Base-by-base conservation (phyloP, 176 grass and related monocot species). In the Aegilops sharonensis region DNA sequence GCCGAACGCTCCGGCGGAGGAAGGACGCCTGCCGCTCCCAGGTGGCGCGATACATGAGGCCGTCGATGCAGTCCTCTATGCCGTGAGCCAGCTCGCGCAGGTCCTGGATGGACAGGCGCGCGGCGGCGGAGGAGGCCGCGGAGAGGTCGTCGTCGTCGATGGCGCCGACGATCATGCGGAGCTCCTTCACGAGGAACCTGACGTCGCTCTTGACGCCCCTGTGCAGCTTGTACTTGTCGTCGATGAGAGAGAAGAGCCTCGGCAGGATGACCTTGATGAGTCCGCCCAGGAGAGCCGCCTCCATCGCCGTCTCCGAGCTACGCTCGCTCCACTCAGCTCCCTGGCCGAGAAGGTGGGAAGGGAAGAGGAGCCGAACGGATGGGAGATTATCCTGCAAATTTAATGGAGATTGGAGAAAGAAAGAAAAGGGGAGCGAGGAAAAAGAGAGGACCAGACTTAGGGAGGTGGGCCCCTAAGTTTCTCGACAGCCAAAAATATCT, bases 21-120 rank as follows among this genome's bases (percentile, higher is more conserved):
- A 32, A 20, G 14, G 47, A 54, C 43, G 73, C 27, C 8, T 31
- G 14, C 48, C 11, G 74, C 48, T 34, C 9, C 47, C 42, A 5
- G 15, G 4, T 18, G 15, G 29, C 48, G 47, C 48, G 47, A 9
- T 77, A 77, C 15, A 32, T 21, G 74, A 77, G 9, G 47, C 25
- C 9, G 17, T 77, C 74, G 15, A 77, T 34, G 74, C 74, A 77
- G 74, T 77, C 74, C 17, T 77, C 74, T 31, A 77, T 77, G 47
- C 1, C 27, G 9, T 77, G 74, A 4, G 72, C 72, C 43, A 75
- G 23, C 45, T 50, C 72, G 14, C 72, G 24, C 14, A 77, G 73
- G 2, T 77, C 47, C 10, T 77, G 27, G 2, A 18, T 11, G 1
- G 59, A 27, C 0, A 79, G 23, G 57, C 59, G n/a, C 4, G 15